These are phyloP conservation scores for Fusarium guadeloupense DNA, from an alignment of 2,329 filamentous ascomycete genomes.

Conservation along the genomic window DNA sequence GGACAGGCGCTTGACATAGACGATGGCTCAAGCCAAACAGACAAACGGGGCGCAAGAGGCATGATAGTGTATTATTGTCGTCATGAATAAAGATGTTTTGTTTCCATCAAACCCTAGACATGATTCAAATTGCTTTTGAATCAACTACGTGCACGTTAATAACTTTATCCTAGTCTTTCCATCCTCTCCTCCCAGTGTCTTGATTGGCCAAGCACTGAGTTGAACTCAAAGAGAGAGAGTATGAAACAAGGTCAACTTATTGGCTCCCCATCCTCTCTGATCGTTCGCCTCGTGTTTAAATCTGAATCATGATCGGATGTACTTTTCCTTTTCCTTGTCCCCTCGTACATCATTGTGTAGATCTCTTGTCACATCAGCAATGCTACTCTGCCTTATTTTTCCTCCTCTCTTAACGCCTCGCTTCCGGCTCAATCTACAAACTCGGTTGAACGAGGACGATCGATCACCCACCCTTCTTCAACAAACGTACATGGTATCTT, in stretches of 20 bases:
- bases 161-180: neutral
- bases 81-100: constrained; percentile 12
- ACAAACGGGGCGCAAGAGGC: constrained; percentile 17
- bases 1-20: constrained; percentile 38
- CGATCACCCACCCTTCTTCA: constrained; percentile 9
- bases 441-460: constrained; percentile 7
- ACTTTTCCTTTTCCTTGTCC: neutral
- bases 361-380: constrained; percentile 19
- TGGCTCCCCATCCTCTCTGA: constrained; percentile 4
- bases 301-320: constrained; percentile 22
- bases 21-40: constrained; percentile 38
- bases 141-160: neutral
- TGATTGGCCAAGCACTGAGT: constrained; percentile 13
- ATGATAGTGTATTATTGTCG: constrained; percentile 7
- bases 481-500: neutral
- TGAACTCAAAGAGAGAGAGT: constrained; percentile 14
- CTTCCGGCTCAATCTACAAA: constrained; percentile 4
- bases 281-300: constrained; percentile 22
- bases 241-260: constrained; percentile 20
- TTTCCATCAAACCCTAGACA: too few relatives aligned
- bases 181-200: neutral
- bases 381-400: constrained; percentile 9
- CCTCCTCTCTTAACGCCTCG: constrained; percentile 30
- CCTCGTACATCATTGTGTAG: constrained; percentile 11
- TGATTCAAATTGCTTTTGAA: too few relatives aligned